Percentiles rank a stretch among this genome's conserved stretches.
Conservation (phyloP, 2,329 filamentous ascomycete species). For the Dendrostoma leiphaemia region DNA sequence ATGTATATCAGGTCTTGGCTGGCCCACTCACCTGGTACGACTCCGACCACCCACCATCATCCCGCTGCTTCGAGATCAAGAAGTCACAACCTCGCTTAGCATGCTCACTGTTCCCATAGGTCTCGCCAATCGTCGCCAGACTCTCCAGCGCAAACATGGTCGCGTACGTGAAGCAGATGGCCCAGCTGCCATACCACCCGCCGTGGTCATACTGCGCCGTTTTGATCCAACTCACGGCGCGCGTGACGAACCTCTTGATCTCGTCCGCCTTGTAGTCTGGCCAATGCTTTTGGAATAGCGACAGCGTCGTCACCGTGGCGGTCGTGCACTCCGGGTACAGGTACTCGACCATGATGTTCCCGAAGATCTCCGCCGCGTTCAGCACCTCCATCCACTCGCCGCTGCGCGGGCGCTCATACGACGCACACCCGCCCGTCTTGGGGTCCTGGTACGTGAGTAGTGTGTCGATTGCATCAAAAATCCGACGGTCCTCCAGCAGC, state of each 20-base stretch:
- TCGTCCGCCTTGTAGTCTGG: conserved; percentile 76
- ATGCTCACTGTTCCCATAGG: conserved; percentile 68
- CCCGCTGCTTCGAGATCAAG: conserved; percentile 77
- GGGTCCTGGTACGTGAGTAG: conserved; percentile 87
- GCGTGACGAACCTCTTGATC: conserved; percentile 68
- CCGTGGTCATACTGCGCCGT: conserved; percentile 74
- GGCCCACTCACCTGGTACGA: conserved; percentile 72
- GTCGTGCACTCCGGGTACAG: conserved; percentile 98
- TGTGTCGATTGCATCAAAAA: conserved; percentile 88
- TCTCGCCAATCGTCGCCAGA: conserved; percentile 77
- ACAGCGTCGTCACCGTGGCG: conserved; percentile 83
- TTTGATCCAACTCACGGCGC: conserved; percentile 82
- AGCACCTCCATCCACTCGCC: conserved; percentile 77
- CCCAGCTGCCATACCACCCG: conserved; percentile 98
- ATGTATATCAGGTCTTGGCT: too few relatives aligned
- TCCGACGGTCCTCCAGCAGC: conserved; percentile 71
- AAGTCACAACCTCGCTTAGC: conserved; percentile 80
- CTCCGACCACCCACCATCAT: conserved; percentile 95
- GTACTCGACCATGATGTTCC: conserved; percentile 97
- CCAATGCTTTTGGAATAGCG: conserved; percentile 77
- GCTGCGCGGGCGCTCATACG: conserved; percentile 82
- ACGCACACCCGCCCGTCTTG: conserved; percentile 76
- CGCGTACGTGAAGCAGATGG: conserved; percentile 96
- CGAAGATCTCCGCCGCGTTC: conserved; percentile 96
- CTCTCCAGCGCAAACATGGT: conserved; percentile 95